Evolutionary conservation across 176 grass and related monocot genomes (phyloP).

Genomic region (Paspalum vaginatum): DNA sequence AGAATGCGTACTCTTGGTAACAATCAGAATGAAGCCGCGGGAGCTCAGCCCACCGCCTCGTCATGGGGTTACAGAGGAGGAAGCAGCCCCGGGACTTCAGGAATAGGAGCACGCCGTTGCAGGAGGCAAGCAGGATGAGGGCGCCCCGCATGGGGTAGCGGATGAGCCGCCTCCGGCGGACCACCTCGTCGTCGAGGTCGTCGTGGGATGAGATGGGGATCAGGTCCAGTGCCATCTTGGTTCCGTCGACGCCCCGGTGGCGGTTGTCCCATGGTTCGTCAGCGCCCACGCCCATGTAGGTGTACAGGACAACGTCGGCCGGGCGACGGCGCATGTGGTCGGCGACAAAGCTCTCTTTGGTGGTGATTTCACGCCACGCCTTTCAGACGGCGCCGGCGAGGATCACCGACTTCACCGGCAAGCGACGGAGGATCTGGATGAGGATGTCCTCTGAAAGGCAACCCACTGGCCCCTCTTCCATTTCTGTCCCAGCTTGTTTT

Average conservation of each 20-base stretch:
- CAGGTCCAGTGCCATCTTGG: background rate
- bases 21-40: background rate
- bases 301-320: background rate
- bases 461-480: background rate
- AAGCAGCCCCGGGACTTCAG: background rate
- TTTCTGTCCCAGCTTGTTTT: background rate
- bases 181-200: background rate
- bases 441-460: background rate
- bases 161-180: background rate
- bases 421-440: background rate
- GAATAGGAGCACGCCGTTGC: background rate
- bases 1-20: background rate
- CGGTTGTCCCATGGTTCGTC: no score
- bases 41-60: slow-evolving; percentile 1
- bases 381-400: background rate
- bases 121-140: background rate
- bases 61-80: background rate
- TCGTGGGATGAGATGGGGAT: background rate
- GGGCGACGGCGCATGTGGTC: background rate
- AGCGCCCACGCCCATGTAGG: no score
- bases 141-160: background rate
- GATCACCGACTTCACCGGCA: background rate
- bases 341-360: background rate
- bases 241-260: no score
- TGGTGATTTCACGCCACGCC: background rate